Percentiles rank a stretch among this genome's conserved stretches.
Evolutionary conservation across 805 yeast genomes (phyloP).

Genomic region (Nakazawaea populi): DNA sequence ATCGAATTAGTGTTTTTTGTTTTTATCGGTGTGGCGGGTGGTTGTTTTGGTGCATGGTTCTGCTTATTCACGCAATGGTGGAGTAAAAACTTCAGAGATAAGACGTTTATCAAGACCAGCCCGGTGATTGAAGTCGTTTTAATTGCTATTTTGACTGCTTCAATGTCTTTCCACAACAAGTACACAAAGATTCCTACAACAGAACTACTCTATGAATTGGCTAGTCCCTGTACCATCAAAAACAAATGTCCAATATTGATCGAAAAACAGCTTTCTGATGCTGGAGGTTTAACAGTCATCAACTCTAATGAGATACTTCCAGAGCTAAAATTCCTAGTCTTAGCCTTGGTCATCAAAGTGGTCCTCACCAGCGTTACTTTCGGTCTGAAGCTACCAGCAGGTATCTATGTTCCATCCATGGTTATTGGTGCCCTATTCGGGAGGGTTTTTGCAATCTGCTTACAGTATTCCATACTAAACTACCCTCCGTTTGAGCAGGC

Average conservation of each 20-base stretch:
- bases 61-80: conserved; percentile 42
- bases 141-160: conserved; percentile 39
- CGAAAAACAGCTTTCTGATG: conserved; percentile 7
- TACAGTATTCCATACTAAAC: conserved; percentile 30
- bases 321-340: conserved; percentile 27
- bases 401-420: conserved; percentile 62
- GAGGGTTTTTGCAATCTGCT: conserved; percentile 36
- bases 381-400: conserved; percentile 55
- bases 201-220: conserved; percentile 43
- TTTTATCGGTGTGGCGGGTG: conserved; percentile 46
- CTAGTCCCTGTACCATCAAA: conserved; percentile 39
- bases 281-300: conserved; percentile 4
- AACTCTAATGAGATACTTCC: conserved; percentile 21
- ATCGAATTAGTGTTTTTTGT: conserved; percentile 40
- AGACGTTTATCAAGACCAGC: conserved; percentile 25
- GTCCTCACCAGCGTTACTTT: conserved; percentile 45
- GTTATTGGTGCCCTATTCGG: conserved; percentile 59
- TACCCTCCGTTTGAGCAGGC: conserved; percentile 15
- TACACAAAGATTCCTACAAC: conserved; percentile 43
- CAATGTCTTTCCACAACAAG: conserved; percentile 41
- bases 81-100: conserved; percentile 31
- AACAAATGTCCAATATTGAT: conserved; percentile 19
- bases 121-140: conserved; percentile 41
- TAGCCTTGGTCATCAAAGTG: conserved; percentile 39
- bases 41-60: conserved; percentile 45